Percentiles rank a stretch among this genome's conserved stretches.
phyloP scores from a whole-genome alignment of 305 asterid species.

The Fraxinus dipetala region DNA sequence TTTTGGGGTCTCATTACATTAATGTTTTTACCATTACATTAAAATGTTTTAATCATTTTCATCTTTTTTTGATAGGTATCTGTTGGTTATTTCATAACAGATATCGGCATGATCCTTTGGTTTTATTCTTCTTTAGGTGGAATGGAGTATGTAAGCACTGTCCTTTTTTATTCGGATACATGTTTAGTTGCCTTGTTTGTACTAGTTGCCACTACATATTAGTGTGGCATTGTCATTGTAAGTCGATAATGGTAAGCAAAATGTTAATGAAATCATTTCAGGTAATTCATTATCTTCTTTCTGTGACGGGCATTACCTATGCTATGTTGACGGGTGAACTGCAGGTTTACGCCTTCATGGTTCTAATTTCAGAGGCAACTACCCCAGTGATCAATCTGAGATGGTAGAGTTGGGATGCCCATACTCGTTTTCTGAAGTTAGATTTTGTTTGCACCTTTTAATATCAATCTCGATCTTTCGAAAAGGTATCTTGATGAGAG shows the following conservation, averaged over 20 bases:
- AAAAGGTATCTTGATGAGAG: conserved; percentile 76
- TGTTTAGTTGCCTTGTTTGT: not conserved
- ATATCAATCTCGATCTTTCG: not conserved
- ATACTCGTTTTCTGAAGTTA: not conserved
- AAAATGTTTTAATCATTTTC: conserved; percentile 1
- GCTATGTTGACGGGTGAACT: conserved; percentile 73
- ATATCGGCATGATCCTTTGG: conserved; percentile 82
- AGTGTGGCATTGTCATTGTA: not conserved
- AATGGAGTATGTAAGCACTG: conserved; percentile 73
- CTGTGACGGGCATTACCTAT: conserved; percentile 46
- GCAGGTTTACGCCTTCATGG: conserved; percentile 65
- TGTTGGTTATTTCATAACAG: conserved; percentile 69
- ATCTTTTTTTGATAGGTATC: conserved; percentile 50
- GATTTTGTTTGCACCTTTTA: conserved; percentile 2
- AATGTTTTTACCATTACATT: not conserved
- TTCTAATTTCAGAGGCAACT: conserved; percentile 74
- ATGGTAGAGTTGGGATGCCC: conserved; percentile 45
- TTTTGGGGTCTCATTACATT: not conserved
- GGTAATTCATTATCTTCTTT: conserved; percentile 78
- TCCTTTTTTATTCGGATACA: conserved; percentile 17
- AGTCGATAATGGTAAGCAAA: not conserved
- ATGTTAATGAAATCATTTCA: conserved; percentile 25
- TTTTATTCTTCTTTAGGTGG: conserved; percentile 74
- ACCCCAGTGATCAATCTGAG: conserved; percentile 78
- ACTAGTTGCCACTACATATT: not conserved